Evolutionary conservation across 495 filamentous ascomycete genomes (phyloP), one percentile per base, ranked within the genome.

Genomic region (Rusavskia elegans): DNA sequence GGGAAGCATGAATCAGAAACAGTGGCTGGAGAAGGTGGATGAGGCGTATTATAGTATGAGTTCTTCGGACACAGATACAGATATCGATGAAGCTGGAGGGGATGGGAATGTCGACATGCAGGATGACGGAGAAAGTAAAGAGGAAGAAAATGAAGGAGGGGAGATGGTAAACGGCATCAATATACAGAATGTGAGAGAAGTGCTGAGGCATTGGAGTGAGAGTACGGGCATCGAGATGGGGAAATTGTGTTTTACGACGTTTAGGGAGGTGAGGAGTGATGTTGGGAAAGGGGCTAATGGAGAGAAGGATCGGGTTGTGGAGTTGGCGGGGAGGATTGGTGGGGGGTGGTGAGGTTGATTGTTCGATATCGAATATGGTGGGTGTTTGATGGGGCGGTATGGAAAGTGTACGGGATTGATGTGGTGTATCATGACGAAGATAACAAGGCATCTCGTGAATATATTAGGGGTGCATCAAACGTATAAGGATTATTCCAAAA

Each of bases 201-300:
- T 78, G 51, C 64, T 95, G 58, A 62, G 67, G 45, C 74, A 84
- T 62, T 98, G 92, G 92, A 75, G 83, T 10, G 58, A 68, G 7
- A 68, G 78, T 39, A 87, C 85, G 54, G 76, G 77, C 20, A 78
- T 90, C 51, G 72, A 74, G 14, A 66, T 86, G 55, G 80, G 83
- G 19, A 87, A 77, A 56, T 66, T 98, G 59, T 77, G 80, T 20
- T 86, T 81, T 61, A 98, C 92, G 38, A 89, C 77, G 35, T 97
- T 89, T 65, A 79, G 92, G 45, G 80, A 84, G 66, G 90, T 98
- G 3, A 83, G 94, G 58, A 95, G 94, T 65, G 89, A 96, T 66
- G 85, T 98, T 11, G 90, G 90, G 40, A 93, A 92, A 65, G 72
- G 78, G 42, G 72, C 80, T 58, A 59, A 61, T 57, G 58, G 67